Percentiles rank a stretch among this genome's conserved stretches.
phyloP scores from a whole-genome alignment of 331 rosid genomes.

The Dryas integrifolia region DNA sequence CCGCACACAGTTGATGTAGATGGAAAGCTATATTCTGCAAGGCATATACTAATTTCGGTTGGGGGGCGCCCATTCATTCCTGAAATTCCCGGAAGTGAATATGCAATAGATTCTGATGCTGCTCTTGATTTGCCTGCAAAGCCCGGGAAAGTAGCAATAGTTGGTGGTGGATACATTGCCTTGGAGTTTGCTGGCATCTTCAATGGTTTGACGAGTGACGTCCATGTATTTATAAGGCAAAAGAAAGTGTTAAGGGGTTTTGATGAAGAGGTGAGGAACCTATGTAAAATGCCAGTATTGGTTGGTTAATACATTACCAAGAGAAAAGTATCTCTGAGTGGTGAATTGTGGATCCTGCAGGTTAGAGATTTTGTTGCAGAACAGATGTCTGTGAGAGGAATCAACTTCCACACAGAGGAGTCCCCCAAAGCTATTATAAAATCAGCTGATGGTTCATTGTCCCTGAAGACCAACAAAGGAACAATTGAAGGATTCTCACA shows the following conservation, averaged over 20 bases:
- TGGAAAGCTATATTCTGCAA: conserved; percentile 84
- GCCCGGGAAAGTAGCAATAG: conserved; percentile 88
- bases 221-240: conserved; percentile 85
- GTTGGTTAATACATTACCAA: background rate
- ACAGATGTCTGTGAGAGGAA: conserved; percentile 85
- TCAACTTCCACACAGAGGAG: conserved; percentile 78
- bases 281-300: conserved; percentile 6
- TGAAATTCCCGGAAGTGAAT: conserved; percentile 79
- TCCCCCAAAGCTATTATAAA: conserved; percentile 71
- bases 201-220: conserved; percentile 68
- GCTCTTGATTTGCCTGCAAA: conserved; percentile 91
- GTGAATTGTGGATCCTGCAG: conserved; percentile 48
- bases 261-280: conserved; percentile 81
- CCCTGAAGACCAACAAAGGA: conserved; percentile 88
- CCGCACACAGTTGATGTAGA: conserved; percentile 85
- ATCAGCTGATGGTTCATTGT: conserved; percentile 73
- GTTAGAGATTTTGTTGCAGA: conserved; percentile 78
- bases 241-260: conserved; percentile 90
- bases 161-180: conserved; percentile 98
- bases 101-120: conserved; percentile 91
- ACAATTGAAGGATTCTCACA: conserved; percentile 84
- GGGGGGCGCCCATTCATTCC: conserved; percentile 97
- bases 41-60: conserved; percentile 73
- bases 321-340: background rate
- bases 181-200: conserved; percentile 97